These are phyloP conservation scores for Chaetomium strumarium DNA, from an alignment of 2,329 filamentous ascomycete species.

Conservation along the genomic window DNA sequence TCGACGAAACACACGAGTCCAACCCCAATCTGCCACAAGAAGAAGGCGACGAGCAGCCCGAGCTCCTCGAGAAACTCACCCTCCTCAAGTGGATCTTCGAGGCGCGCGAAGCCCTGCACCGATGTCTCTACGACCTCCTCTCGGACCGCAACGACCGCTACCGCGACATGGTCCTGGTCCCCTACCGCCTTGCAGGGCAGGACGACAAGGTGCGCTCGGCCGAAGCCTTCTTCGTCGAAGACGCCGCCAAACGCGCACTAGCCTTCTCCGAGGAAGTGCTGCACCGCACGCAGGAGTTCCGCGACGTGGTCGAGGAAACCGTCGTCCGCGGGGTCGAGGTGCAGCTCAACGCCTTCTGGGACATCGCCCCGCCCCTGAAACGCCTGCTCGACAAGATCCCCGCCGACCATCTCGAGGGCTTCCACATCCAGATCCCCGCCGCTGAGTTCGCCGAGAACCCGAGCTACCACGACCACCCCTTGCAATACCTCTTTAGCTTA, in stretches of 20 bases:
- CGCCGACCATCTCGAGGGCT: constrained; percentile 43
- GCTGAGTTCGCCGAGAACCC: constrained; percentile 83
- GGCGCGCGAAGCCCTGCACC: constrained; percentile 79
- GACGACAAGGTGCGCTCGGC: constrained; percentile 74
- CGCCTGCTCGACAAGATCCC: constrained; percentile 78
- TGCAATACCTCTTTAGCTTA: constrained; percentile 86
- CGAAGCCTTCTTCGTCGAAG: constrained; percentile 73
- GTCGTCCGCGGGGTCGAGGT: constrained; percentile 84
- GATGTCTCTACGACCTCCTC: constrained; percentile 77
- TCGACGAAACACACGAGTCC: constrained; percentile 60
- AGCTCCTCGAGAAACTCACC: constrained; percentile 89
- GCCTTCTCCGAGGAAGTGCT: constrained; percentile 67
- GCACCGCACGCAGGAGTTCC: constrained; percentile 68
- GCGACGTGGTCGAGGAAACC: constrained; percentile 73
- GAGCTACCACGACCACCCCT: constrained; percentile 68
- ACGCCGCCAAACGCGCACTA: constrained; percentile 65
- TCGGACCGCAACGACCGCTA: constrained; percentile 83
- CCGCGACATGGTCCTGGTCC: constrained; percentile 72
- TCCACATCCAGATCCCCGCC: constrained; percentile 70
- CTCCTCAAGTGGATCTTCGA: constrained; percentile 97
- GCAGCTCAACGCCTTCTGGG: constrained; percentile 94
- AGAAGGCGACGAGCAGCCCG: constrained; percentile 90
- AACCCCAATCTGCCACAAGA: constrained; percentile 83
- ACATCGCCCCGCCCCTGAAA: constrained; percentile 81
- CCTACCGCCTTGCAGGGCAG: constrained; percentile 68